Conservation (phyloP, 345 rosid genomes). For the Eucalyptus camaldulensis region DNA sequence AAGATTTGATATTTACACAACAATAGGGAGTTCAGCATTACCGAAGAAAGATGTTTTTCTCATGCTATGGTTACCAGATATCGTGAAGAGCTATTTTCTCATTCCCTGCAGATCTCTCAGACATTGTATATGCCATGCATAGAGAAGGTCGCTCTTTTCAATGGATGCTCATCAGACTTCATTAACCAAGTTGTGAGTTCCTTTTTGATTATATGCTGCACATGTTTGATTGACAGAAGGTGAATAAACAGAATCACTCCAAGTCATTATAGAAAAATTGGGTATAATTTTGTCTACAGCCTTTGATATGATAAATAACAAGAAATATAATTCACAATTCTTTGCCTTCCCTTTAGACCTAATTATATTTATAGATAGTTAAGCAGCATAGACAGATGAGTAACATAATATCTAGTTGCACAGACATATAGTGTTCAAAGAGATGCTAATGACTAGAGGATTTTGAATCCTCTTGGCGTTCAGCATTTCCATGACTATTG, state of each 20-base stretch:
- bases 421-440: neutral
- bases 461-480: neutral
- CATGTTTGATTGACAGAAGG: neutral
- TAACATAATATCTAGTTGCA: neutral
- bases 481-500: neutral
- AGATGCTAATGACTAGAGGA: neutral
- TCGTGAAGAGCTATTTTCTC: neutral
- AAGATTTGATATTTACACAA: neutral
- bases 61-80: neutral
- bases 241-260: neutral
- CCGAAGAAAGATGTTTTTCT: neutral
- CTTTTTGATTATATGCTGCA: neutral
- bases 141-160: conserved; percentile 46
- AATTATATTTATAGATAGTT: neutral
- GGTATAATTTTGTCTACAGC: neutral
- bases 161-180: conserved; percentile 75
- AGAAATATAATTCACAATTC: neutral
- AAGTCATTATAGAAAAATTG: neutral
- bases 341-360: neutral
- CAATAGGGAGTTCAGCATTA: neutral
- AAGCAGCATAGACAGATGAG: neutral
- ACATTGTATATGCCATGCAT: conserved; percentile 48
- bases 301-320: neutral
- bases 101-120: conserved; percentile 52
- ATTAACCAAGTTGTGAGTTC: conserved; percentile 76